These are phyloP conservation scores for Blepharisma stoltei DNA, from an alignment of 73 alveolate species.

Conservation along the genomic window DNA sequence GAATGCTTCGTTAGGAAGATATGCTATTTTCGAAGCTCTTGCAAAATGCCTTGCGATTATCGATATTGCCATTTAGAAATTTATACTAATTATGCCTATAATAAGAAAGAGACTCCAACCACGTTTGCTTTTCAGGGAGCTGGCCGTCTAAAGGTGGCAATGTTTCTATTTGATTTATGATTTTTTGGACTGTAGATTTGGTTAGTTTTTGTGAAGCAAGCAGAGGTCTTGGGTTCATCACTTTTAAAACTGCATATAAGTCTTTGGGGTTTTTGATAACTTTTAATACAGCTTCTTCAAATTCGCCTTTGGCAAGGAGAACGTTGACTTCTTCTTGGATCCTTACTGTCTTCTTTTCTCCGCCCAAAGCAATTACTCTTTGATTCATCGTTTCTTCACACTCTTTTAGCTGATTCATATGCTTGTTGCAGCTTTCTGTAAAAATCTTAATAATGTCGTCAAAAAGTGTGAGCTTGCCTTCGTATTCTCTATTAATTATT, in stretches of 20 bases:
- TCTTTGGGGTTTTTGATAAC: background rate
- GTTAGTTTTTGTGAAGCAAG: no score
- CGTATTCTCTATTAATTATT: conserved; percentile 2
- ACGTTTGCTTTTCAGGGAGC: no score
- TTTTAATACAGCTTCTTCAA: conserved; percentile 12
- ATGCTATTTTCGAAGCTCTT: background rate
- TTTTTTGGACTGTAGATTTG: no score
- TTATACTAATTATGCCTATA: background rate
- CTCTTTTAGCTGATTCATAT: background rate
- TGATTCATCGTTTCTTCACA: background rate
- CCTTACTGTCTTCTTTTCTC: background rate
- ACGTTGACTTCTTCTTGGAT: conserved; percentile 2
- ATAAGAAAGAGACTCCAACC: no score
- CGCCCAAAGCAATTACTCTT: background rate
- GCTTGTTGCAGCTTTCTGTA: background rate
- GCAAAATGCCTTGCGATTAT: background rate
- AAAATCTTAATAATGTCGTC: background rate
- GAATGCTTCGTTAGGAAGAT: conserved; percentile 20
- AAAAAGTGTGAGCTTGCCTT: background rate
- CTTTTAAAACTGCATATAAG: background rate
- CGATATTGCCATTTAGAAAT: background rate
- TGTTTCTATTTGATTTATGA: no score
- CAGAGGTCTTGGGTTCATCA: background rate
- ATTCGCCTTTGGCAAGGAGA: conserved; percentile 14
- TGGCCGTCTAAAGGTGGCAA: no score